phyloP scores from a whole-genome alignment of 2,329 filamentous ascomycete species.

The Diaporthe eres region DNA sequence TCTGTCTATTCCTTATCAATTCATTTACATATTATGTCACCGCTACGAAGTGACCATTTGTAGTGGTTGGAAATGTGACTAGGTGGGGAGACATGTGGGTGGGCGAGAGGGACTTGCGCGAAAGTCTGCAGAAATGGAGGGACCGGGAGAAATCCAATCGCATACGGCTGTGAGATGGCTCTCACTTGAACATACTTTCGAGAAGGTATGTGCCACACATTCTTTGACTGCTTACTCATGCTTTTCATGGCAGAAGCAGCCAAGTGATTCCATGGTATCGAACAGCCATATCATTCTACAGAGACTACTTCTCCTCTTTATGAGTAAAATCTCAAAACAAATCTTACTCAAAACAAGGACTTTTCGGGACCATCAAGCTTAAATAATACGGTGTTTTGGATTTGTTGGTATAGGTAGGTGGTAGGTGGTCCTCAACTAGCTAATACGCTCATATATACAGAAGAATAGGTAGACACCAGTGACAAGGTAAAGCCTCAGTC shows the following conservation, averaged over 20 bases:
- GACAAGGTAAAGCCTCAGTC: neutral
- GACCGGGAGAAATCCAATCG: neutral
- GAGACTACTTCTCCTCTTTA: neutral
- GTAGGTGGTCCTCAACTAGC: conserved; percentile 1
- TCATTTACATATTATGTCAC: neutral
- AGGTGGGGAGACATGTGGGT: no score
- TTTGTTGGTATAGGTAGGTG: neutral
- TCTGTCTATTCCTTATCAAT: neutral
- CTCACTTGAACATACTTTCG: neutral
- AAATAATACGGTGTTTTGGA: neutral
- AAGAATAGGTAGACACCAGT: conserved; percentile 19
- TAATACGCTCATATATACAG: conserved; percentile 22
- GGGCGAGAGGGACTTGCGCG: neutral
- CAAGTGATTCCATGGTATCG: neutral
- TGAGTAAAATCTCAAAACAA: neutral
- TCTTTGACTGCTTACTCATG: neutral
- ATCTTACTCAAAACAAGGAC: neutral
- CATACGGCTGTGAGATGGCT: neutral
- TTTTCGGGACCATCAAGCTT: neutral
- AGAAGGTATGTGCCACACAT: neutral
- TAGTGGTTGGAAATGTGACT: neutral
- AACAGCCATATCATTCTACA: neutral
- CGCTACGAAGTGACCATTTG: no score
- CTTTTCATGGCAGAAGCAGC: neutral
- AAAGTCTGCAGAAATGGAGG: neutral